These are phyloP conservation scores for Trichoderma guizhouense DNA, from an alignment of 2,329 filamentous ascomycete species.

Conservation along the genomic window DNA sequence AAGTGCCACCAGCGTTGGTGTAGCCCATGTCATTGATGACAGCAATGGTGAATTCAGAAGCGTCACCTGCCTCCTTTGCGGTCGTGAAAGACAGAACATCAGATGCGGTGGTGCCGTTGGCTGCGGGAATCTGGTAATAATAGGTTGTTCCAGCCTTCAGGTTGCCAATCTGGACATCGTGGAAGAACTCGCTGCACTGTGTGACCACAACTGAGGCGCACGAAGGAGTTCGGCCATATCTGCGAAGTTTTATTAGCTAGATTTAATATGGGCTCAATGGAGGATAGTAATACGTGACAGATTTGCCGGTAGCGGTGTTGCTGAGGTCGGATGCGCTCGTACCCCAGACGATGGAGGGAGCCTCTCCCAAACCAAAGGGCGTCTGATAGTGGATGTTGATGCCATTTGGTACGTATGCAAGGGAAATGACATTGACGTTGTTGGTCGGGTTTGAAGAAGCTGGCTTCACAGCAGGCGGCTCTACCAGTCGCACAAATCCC, in stretches of 20 bases:
- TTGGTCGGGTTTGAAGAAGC: slow-evolving; percentile 1
- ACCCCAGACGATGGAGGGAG: neutral
- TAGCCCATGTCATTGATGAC: slow-evolving; percentile 7
- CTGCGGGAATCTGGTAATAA: slow-evolving; percentile 7
- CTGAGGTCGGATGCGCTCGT: neutral
- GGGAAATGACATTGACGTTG: slow-evolving; percentile 5
- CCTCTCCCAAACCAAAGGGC: neutral
- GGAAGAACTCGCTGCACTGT: slow-evolving; percentile 12
- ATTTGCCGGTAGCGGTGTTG: neutral
- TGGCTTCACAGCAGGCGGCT: slow-evolving; percentile 2
- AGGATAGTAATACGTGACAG: neutral
- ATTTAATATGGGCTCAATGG: too few species aligned
- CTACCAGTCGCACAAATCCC: slow-evolving; percentile 2
- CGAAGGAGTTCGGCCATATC: slow-evolving; percentile 3
- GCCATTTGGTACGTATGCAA: slow-evolving; percentile 1
- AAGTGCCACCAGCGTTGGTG: slow-evolving; percentile 1
- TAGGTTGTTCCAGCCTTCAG: neutral
- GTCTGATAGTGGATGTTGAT: slow-evolving; percentile 12
- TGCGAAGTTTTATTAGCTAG: neutral
- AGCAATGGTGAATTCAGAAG: neutral
- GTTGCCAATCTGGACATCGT: slow-evolving; percentile 5
- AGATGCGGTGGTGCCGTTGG: slow-evolving; percentile 6
- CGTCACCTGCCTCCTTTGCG: neutral
- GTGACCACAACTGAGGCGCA: neutral
- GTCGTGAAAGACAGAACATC: slow-evolving; percentile 1